These are phyloP conservation scores for Naganishia liquefaciens DNA, from an alignment of 1,284 basidiomycete genomes.

Conservation along the genomic window DNA sequence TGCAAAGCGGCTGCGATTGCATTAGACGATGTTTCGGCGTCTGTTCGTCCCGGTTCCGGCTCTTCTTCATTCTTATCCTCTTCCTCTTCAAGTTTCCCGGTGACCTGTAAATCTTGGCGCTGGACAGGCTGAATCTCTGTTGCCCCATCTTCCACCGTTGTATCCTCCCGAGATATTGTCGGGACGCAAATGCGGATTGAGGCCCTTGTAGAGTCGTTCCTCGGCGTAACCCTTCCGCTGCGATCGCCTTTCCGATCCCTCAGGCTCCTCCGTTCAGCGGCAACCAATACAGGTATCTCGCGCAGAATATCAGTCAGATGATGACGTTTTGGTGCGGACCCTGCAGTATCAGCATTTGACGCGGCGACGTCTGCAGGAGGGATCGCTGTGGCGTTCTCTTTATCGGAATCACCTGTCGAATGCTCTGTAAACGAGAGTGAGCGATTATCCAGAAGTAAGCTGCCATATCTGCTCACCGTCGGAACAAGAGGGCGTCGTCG, in stretches of 20 bases:
- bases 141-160: not conserved
- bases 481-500: not conserved
- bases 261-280: conserved; percentile 8
- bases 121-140: not conserved
- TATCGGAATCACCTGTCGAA: conserved; percentile 7
- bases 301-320: conserved; percentile 1
- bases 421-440: conserved; percentile 2
- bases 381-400: conserved; percentile 7
- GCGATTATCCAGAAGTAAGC: not conserved
- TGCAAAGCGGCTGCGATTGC: not conserved
- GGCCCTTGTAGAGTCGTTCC: not conserved
- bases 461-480: not conserved
- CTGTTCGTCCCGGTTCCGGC: not conserved
- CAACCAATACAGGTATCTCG: conserved; percentile 7
- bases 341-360: not conserved
- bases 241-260: conserved; percentile 25
- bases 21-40: no score
- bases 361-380: not conserved
- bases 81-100: not conserved
- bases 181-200: not conserved
- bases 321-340: not conserved
- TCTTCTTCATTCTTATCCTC: not conserved
- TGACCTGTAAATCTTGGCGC: not conserved
- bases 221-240: not conserved
- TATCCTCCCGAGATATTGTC: not conserved